These are phyloP conservation scores for Glycine soja DNA, from an alignment of 306 rosid genomes.

Conservation along the genomic window DNA sequence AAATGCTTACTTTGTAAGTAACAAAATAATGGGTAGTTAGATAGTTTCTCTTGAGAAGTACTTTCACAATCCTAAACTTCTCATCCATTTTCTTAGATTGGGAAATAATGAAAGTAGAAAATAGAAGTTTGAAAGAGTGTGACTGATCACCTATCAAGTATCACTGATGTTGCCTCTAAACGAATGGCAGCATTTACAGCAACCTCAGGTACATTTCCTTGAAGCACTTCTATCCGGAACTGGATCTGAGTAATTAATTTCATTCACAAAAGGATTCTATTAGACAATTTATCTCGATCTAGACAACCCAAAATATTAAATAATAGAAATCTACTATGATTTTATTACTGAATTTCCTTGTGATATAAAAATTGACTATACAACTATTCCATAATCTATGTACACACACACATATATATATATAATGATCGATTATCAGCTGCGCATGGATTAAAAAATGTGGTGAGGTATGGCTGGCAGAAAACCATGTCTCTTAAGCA, in stretches of 20 bases:
- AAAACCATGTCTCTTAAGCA: too few relatives aligned
- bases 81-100: too few relatives aligned
- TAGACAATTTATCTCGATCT: conserved; percentile 23
- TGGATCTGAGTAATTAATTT: conserved; percentile 56
- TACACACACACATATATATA: too few relatives aligned
- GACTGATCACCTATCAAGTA: conserved; percentile 81
- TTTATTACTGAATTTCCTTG: not conserved
- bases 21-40: not conserved
- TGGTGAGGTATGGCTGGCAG: too few relatives aligned
- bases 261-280: not conserved
- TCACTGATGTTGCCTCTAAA: conserved; percentile 61
- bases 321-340: not conserved
- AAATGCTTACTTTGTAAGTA: not conserved
- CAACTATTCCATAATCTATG: not conserved
- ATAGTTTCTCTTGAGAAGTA: not conserved
- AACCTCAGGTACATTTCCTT: conserved; percentile 55
- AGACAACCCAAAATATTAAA: not conserved
- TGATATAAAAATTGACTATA: not conserved
- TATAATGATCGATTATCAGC: not conserved
- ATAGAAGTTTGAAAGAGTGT: not conserved
- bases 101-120: not conserved
- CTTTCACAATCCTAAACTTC: not conserved
- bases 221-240: conserved; percentile 57
- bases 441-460: too few relatives aligned
- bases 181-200: conserved; percentile 55